phyloP scores from a whole-genome alignment of 768 basidiomycete genomes.

The Sarcodon sp. region DNA sequence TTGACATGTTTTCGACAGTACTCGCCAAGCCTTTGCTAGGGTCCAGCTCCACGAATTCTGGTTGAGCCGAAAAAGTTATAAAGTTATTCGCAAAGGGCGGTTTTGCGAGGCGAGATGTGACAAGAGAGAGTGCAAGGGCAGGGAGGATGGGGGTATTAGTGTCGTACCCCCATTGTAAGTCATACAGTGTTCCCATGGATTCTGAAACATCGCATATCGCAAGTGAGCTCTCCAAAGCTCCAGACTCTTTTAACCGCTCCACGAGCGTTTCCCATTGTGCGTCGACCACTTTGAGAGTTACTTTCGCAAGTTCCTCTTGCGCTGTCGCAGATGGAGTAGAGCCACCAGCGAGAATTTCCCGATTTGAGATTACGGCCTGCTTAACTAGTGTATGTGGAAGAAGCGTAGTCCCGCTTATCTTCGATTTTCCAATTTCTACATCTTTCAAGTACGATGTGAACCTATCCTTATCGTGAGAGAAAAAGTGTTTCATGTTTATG shows the following conservation, averaged over 20 bases:
- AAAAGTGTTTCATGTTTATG: constrained; percentile 39
- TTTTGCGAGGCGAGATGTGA: constrained; percentile 47
- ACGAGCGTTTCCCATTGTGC: constrained; percentile 59
- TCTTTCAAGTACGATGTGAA: constrained; percentile 44
- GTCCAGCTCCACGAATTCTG: constrained; percentile 37
- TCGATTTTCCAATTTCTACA: constrained; percentile 40
- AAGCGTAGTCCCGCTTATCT: constrained; percentile 55
- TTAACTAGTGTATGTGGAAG: constrained; percentile 48
- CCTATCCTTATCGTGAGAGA: constrained; percentile 41
- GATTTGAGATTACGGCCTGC: constrained; percentile 16
- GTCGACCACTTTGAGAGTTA: constrained; percentile 34
- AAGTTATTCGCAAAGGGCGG: constrained; percentile 55
- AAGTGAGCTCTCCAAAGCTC: constrained; percentile 45
- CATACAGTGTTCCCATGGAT: constrained; percentile 40
- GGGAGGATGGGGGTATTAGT: constrained; percentile 36
- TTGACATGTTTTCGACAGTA: constrained; percentile 23
- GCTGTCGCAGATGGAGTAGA: too few species aligned
- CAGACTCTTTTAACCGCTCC: constrained; percentile 34
- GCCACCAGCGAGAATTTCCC: background rate
- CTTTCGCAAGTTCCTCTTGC: constrained; percentile 12
- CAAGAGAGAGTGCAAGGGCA: constrained; percentile 50
- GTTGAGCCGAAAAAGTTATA: constrained; percentile 52
- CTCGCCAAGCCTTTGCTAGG: constrained; percentile 22
- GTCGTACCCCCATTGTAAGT: background rate
- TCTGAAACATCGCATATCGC: constrained; percentile 69